Conservation (phyloP, 768 basidiomycete species). For the Suillus decipiens region DNA sequence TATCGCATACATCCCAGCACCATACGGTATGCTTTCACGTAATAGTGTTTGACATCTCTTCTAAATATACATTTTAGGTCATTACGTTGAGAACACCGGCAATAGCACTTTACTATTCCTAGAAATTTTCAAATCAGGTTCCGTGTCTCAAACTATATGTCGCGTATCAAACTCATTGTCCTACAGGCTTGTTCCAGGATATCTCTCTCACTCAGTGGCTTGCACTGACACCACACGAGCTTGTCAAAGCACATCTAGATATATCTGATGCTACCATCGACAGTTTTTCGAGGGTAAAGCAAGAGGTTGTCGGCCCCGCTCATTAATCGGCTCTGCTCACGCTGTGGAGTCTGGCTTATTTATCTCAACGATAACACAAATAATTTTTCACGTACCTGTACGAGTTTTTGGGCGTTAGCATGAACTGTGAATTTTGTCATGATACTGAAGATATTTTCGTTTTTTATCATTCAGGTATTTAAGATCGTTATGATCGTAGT, state of each 20-base stretch:
- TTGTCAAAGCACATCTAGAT: constrained; percentile 64
- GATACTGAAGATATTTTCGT: constrained; percentile 1
- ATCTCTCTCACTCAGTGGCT: constrained; percentile 62
- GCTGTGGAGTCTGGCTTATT: background rate
- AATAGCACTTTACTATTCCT: constrained; percentile 58
- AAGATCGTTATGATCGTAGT: background rate
- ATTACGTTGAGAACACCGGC: constrained; percentile 70
- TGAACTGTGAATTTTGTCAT: constrained; percentile 3
- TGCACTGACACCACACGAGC: constrained; percentile 55
- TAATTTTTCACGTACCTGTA: constrained; percentile 18
- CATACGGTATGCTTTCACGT: constrained; percentile 21
- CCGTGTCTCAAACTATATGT: constrained; percentile 15
- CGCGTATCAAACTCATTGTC: background rate
- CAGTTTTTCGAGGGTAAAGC: constrained; percentile 52
- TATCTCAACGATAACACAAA: constrained; percentile 6
- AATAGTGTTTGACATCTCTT: constrained; percentile 2
- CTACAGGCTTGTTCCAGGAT: constrained; percentile 52
- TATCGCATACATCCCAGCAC: constrained; percentile 26
- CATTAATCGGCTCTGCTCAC: background rate
- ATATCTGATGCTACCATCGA: constrained; percentile 52
- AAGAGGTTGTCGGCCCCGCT: constrained; percentile 42
- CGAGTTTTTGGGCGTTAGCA: constrained; percentile 10
- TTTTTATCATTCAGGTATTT: constrained; percentile 7
- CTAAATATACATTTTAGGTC: constrained; percentile 40
- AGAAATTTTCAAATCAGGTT: constrained; percentile 62